A percentile compares a stretch with the other conserved stretches of the same genome.
Evolutionary conservation across 257 asterid species (phyloP).

Genomic region (Nicotiana tomentosiformis): DNA sequence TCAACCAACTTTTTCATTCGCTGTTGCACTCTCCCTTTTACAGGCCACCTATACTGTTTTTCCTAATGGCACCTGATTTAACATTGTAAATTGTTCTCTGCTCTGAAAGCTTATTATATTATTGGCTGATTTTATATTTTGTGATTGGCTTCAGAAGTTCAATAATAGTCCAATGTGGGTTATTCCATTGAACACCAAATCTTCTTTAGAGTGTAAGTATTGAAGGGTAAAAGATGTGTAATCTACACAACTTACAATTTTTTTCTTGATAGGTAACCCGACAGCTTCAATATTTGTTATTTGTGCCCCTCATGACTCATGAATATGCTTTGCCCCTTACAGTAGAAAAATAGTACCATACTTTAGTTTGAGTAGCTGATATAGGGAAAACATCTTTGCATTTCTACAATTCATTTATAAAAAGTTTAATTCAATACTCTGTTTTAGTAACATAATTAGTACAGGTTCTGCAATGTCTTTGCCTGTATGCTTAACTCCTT

Average conservation of each 20-base stretch:
- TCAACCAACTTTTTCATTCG: background rate
- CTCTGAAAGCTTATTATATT: background rate
- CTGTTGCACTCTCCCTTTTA: background rate
- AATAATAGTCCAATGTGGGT: background rate
- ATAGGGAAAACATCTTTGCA: background rate
- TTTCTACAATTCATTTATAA: background rate
- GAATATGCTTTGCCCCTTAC: background rate
- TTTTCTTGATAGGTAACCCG: background rate
- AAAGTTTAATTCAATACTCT: background rate
- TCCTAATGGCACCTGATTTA: background rate
- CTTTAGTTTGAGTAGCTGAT: background rate
- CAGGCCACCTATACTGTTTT: background rate
- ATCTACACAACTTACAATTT: background rate
- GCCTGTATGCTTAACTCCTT: background rate
- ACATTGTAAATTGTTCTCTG: background rate
- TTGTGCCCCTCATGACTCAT: background rate
- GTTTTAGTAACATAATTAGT: background rate
- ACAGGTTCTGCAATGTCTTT: background rate
- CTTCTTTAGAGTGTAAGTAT: background rate
- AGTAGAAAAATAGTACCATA: background rate
- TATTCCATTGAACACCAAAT: background rate
- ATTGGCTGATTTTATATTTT: conserved; percentile 1
- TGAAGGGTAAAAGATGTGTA: conserved; percentile 5
- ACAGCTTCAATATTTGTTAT: background rate
- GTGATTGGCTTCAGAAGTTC: background rate